A percentile compares a stretch with the other conserved stretches of the same genome.
phyloP scores from a whole-genome alignment of 2,329 filamentous ascomycete species.

The Trichoderma gracile region DNA sequence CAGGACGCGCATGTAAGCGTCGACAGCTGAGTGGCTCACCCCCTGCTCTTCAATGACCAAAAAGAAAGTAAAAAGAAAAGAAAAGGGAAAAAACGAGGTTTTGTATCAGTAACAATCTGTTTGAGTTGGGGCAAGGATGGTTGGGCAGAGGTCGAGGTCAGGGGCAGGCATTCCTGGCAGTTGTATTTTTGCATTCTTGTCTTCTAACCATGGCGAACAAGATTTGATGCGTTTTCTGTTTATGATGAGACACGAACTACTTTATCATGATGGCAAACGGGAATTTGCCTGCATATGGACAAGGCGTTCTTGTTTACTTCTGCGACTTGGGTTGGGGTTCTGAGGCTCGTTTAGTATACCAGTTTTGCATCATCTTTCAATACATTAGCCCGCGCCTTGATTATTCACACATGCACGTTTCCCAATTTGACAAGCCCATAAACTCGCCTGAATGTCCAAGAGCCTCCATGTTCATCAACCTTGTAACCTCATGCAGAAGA shows the following conservation, averaged over 20 bases:
- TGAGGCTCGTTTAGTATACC: slow-evolving; percentile 2
- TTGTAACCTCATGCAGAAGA: too few relatives aligned
- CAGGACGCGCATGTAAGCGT: slow-evolving; percentile 12
- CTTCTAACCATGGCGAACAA: neutral
- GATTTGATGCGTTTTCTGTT: neutral
- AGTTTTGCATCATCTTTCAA: neutral
- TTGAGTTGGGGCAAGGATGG: too few relatives aligned
- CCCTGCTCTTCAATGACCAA: neutral
- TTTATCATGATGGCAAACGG: neutral
- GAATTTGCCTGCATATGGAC: neutral
- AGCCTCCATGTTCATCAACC: too few relatives aligned
- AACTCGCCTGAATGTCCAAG: too few relatives aligned
- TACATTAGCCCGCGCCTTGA: slow-evolving; percentile 6
- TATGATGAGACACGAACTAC: neutral
- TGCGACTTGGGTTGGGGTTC: neutral
- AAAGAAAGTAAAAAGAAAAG: neutral
- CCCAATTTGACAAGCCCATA: too few relatives aligned
- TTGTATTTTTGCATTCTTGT: neutral
- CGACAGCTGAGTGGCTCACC: slow-evolving; percentile 4
- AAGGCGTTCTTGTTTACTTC: neutral
- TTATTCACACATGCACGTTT: neutral
- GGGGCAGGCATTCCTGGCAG: too few relatives aligned
- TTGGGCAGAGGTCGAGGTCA: too few relatives aligned
- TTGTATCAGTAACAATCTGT: too few relatives aligned
- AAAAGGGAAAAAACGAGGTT: neutral